A percentile compares a stretch with the other conserved stretches of the same genome.
These are phyloP conservation scores for Simplicillium sp. DNA, from an alignment of 2,329 filamentous ascomycete genomes.

Conservation along the genomic window DNA sequence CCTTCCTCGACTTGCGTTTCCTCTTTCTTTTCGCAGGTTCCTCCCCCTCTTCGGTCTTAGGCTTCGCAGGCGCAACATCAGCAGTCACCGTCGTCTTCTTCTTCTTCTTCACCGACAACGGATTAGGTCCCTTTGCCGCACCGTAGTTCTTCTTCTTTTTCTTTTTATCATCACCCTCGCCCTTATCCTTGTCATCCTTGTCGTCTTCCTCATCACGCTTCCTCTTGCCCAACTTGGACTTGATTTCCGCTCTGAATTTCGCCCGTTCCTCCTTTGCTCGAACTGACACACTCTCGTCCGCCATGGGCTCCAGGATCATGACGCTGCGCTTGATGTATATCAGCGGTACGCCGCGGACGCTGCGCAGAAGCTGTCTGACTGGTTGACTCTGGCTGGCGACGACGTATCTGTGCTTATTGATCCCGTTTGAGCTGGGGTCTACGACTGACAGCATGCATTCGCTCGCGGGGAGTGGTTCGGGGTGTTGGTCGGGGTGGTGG, in stretches of 20 bases:
- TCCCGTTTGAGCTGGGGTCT: conserved; percentile 61
- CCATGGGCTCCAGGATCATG: conserved; percentile 66
- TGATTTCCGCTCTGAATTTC: conserved; percentile 66
- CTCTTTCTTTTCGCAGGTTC: conserved; percentile 20
- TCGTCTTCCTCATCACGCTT: conserved; percentile 37
- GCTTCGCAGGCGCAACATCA: conserved; percentile 12
- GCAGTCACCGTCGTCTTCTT: conserved; percentile 36
- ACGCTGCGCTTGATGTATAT: conserved; percentile 73
- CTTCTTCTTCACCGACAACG: conserved; percentile 59
- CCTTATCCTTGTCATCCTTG: conserved; percentile 22
- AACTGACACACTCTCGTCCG: conserved; percentile 51
- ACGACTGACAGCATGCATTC: conserved; percentile 70
- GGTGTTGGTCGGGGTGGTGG: conserved; percentile 63
- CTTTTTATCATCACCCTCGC: conserved; percentile 30
- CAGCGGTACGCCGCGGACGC: conserved; percentile 63
- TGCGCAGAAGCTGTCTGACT: conserved; percentile 53
- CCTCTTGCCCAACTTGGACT: conserved; percentile 37
- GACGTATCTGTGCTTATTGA: conserved; percentile 72
- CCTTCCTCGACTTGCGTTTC: conserved; percentile 14
- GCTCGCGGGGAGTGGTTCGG: conserved; percentile 57
- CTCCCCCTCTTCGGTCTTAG: conserved; percentile 9
- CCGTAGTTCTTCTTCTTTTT: conserved; percentile 48
- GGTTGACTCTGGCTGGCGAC: conserved; percentile 64
- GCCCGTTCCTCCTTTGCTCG: conserved; percentile 60
- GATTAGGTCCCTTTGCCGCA: conserved; percentile 62